Conservation (phyloP, 805 yeast genomes). For the Ogataea trehalophila region DNA sequence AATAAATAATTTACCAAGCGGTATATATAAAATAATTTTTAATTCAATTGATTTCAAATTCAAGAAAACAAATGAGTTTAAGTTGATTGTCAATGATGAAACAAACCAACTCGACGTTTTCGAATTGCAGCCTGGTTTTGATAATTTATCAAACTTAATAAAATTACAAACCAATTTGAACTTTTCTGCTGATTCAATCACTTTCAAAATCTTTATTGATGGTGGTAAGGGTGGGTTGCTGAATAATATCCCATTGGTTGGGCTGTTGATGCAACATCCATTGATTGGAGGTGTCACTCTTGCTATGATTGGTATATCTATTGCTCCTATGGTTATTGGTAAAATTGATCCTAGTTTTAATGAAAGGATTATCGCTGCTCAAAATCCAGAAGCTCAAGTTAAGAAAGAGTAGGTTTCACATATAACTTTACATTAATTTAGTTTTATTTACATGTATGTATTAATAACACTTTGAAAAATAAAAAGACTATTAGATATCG, state of each 20-base stretch:
- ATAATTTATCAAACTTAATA: background rate
- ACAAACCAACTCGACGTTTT: conserved; percentile 3
- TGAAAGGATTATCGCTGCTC: conserved; percentile 19
- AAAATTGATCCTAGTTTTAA: conserved; percentile 26
- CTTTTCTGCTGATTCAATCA: conserved; percentile 9
- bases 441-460: too few species aligned
- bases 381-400: background rate
- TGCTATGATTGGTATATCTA: conserved; percentile 8
- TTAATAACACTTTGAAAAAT: too few species aligned
- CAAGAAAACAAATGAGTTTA: conserved; percentile 5
- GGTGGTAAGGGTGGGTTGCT: conserved; percentile 6
- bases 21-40: conserved; percentile 12
- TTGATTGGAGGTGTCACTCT: conserved; percentile 7
- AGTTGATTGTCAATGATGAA: background rate
- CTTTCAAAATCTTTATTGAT: conserved; percentile 15
- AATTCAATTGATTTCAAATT: conserved; percentile 19
- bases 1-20: conserved; percentile 5
- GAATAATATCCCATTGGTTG: conserved; percentile 18
- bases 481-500: too few species aligned
- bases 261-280: conserved; percentile 16
- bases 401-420: too few species aligned
- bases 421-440: too few species aligned
- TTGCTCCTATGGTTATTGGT: conserved; percentile 21
- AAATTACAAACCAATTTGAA: conserved; percentile 6
- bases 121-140: conserved; percentile 8